A percentile compares a stretch with the other conserved stretches of the same genome.
phyloP scores from a whole-genome alignment of 441 rosid genomes.

The Arabidopsis hybrid region DNA sequence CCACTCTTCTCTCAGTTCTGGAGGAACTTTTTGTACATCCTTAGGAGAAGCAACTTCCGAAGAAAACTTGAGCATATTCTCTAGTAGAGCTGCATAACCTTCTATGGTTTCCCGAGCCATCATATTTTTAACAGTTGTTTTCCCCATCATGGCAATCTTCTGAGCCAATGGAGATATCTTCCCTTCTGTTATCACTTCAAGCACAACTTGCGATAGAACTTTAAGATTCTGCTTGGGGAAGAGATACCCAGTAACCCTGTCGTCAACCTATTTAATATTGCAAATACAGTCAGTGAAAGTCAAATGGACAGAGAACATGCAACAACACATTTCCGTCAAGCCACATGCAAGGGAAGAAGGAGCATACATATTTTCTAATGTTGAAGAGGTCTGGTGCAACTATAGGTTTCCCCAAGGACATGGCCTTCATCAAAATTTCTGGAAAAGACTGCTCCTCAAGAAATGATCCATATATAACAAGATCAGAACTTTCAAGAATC shows the following conservation, averaged over 20 bases:
- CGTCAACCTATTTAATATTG: slow-evolving; percentile 72
- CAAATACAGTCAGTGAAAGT: slow-evolving; percentile 57
- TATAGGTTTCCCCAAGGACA: slow-evolving; percentile 79
- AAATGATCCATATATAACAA: slow-evolving; percentile 89
- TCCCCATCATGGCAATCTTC: slow-evolving; percentile 68
- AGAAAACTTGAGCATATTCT: slow-evolving; percentile 73
- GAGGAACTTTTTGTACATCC: slow-evolving; percentile 58
- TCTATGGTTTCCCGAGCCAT: slow-evolving; percentile 77
- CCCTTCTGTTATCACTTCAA: slow-evolving; percentile 62
- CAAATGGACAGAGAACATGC: slow-evolving; percentile 29
- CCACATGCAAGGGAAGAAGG: slow-evolving; percentile 17
- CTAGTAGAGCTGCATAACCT: slow-evolving; percentile 78
- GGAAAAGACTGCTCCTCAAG: slow-evolving; percentile 96
- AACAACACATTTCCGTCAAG: slow-evolving; percentile 11
- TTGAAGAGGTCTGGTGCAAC: slow-evolving; percentile 79
- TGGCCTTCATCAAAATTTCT: slow-evolving; percentile 73
- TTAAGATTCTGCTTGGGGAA: slow-evolving; percentile 77
- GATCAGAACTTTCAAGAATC: slow-evolving; percentile 68
- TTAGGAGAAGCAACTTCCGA: slow-evolving; percentile 83
- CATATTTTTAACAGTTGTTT: slow-evolving; percentile 70
- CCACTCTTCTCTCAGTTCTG: slow-evolving; percentile 73
- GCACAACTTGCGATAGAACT: slow-evolving; percentile 63
- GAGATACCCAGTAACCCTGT: slow-evolving; percentile 88
- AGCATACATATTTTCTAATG: slow-evolving; percentile 81
- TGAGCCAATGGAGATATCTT: slow-evolving; percentile 67